These are phyloP conservation scores for Populus tomentosa DNA, from an alignment of 441 rosid species.

Conservation along the genomic window DNA sequence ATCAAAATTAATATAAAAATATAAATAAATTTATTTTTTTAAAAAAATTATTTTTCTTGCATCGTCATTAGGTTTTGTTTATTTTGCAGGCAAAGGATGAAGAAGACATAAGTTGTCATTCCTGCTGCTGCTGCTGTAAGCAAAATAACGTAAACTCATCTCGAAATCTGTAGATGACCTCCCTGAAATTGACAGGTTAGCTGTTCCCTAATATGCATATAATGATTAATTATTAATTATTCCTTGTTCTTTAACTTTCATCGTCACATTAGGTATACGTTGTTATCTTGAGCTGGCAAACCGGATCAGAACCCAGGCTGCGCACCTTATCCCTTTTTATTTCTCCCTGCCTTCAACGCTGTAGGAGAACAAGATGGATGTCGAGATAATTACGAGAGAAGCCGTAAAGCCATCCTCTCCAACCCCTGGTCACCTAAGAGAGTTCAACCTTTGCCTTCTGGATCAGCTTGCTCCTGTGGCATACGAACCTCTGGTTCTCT, in stretches of 20 bases:
- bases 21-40: too few species aligned
- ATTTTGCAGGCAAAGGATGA: too few species aligned
- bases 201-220: too few species aligned
- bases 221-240: too few species aligned
- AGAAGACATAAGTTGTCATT: too few species aligned
- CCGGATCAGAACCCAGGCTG: not conserved
- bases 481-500: slow-evolving; percentile 24
- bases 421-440: slow-evolving; percentile 10
- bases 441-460: slow-evolving; percentile 19
- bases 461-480: slow-evolving; percentile 24
- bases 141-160: too few species aligned
- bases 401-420: slow-evolving; percentile 30
- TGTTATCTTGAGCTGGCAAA: not conserved
- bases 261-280: not conserved
- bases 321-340: not conserved
- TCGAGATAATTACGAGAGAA: slow-evolving; percentile 17
- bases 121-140: too few species aligned
- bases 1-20: too few species aligned
- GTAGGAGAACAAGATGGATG: not conserved
- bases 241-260: not conserved
- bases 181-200: too few species aligned
- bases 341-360: not conserved
- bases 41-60: too few species aligned
- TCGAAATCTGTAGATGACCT: too few species aligned
- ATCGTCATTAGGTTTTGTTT: too few species aligned